Evolutionary conservation across 331 rosid genomes (phyloP), one percentile per base, ranked within the genome.

Genomic region (Quercus lobata): DNA sequence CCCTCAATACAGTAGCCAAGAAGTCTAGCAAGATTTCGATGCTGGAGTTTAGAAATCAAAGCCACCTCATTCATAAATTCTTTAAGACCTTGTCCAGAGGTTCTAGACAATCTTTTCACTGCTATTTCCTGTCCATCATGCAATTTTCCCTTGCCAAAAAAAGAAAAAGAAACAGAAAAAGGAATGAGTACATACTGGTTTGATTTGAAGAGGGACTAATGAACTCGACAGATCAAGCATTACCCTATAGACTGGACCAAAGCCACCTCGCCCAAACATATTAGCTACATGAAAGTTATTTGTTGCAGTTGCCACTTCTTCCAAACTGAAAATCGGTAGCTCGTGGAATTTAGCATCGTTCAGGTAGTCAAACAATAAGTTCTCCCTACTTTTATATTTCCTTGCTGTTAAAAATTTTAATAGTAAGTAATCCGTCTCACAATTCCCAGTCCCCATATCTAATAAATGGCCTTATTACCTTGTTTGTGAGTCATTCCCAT

Each of bases 221-320:
- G 52, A 44, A 44, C 52, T 44, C 52, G 1, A 9, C 52, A 44
- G 1, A 44, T 8, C 52, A 44, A 44, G 12, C 52, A 44, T 44
- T 44, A 44, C 3, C 52, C 4, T 2, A 44, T 44, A 44, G 4
- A 44, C 52, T 44, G 14, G 52, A 44, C 52, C 52, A 44, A 44
- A 44, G 52, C 52, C 52, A 44, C 52, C 52, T 10, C 4, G 15
- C 52, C 52, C 15, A 44, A 10, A 0, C 15, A 0, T 94, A 80
- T 90, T 94, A 76, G 76, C 91, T 78, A 86, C 91, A 37, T 90
- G 89, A 73, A 94, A 94, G 76, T 88, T 83, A 76, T 86, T 65
- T n/a, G 97, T 92, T 35, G 98, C 92, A 25, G 22, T 9, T 65
- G 87, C 87, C 16, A 94, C 83, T 68, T 76, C 78, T 74, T 75